These are phyloP conservation scores for Aspergillus sp. DNA, from an alignment of 2,329 filamentous ascomycete species.

Conservation along the genomic window DNA sequence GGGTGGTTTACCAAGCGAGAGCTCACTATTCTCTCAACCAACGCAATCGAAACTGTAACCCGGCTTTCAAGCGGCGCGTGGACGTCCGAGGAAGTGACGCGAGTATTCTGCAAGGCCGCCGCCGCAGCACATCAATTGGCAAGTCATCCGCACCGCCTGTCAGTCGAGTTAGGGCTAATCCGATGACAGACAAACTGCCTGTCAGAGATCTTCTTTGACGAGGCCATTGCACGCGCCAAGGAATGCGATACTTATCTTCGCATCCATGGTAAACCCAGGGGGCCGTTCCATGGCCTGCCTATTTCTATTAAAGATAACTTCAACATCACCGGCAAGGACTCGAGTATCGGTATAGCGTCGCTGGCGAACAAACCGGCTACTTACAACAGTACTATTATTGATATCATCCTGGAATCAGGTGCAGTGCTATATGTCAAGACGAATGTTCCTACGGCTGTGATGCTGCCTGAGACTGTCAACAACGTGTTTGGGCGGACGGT, in stretches of 20 bases:
- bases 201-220: slow-evolving; percentile 57
- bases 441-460: slow-evolving; percentile 42
- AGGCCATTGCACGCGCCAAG: slow-evolving; percentile 53
- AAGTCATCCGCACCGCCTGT: neutral
- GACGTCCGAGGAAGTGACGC: slow-evolving; percentile 53
- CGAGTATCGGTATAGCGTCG: slow-evolving; percentile 22
- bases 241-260: slow-evolving; percentile 53
- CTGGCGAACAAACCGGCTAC: slow-evolving; percentile 19
- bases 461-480: slow-evolving; percentile 46
- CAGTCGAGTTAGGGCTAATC: neutral
- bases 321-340: slow-evolving; percentile 28
- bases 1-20: slow-evolving; percentile 59
- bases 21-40: slow-evolving; percentile 49
- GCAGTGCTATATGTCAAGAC: slow-evolving; percentile 45
- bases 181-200: slow-evolving; percentile 57
- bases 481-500: slow-evolving; percentile 45
- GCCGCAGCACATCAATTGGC: slow-evolving; percentile 57
- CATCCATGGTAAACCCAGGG: slow-evolving; percentile 35
- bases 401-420: slow-evolving; percentile 40
- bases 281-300: slow-evolving; percentile 44
- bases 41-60: slow-evolving; percentile 33
- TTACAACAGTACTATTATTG: slow-evolving; percentile 32
- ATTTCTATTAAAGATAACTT: slow-evolving; percentile 45
- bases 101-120: slow-evolving; percentile 56
- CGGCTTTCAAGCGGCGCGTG: slow-evolving; percentile 42